Percentiles rank a stretch among this genome's conserved stretches.
Evolutionary conservation across 345 rosid species (phyloP).

Genomic region (Physaria fendleri): DNA sequence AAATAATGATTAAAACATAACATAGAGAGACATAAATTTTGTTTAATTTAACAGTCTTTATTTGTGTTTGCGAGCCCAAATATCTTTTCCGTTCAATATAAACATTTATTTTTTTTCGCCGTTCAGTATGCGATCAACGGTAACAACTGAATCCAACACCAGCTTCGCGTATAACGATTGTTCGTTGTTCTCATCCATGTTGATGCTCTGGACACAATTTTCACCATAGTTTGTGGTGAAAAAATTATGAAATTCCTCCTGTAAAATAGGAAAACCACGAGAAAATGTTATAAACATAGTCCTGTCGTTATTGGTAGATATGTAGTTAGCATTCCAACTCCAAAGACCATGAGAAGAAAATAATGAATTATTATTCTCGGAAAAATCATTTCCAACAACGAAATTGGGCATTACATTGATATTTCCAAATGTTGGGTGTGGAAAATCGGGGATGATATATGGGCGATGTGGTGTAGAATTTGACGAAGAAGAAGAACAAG

Average conservation of each 20-base stretch:
- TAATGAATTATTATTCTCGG: no score
- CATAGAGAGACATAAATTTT: no score
- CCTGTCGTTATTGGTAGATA: constrained; percentile 26
- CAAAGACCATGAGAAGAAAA: constrained; percentile 23
- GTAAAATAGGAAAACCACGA: constrained; percentile 38
- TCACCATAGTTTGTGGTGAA: constrained; percentile 15
- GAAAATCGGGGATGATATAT: no score
- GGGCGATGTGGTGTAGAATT: no score
- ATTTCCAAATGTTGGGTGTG: no score
- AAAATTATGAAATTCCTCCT: no score
- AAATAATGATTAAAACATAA: no score
- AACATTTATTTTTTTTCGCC: not conserved
- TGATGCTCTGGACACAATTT: not conserved
- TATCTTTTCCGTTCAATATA: constrained; percentile 11
- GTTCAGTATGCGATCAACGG: constrained; percentile 11
- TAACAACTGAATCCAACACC: constrained; percentile 6
- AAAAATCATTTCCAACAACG: no score
- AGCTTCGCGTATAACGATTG: constrained; percentile 16
- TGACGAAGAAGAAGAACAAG: no score
- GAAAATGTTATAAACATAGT: constrained; percentile 41
- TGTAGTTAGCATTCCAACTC: constrained; percentile 25
- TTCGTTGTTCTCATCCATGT: not conserved
- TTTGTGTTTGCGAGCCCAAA: constrained; percentile 39
- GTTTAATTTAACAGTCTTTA: no score
- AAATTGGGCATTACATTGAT: no score